Evolutionary conservation across 139 green algal species (phyloP), one percentile per base, ranked within the genome.

Genomic region (Chlorella sp.): DNA sequence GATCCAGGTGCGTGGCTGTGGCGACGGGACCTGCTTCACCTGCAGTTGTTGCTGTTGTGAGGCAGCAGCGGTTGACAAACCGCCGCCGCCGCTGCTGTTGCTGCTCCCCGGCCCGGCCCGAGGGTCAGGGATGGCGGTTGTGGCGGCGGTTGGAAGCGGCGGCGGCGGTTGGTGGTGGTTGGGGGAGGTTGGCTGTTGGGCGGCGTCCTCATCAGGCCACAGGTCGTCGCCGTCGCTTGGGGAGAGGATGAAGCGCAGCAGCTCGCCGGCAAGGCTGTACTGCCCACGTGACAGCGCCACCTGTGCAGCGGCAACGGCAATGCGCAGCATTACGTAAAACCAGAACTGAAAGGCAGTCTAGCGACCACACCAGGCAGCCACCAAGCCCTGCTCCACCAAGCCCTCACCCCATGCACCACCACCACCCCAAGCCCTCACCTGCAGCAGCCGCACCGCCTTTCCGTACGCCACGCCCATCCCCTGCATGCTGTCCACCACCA

Each of bases 241-340:
- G 5, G 86, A 86, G 27, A 92, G 71, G 26, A 95, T 64, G 68
- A 95, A 96, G 50, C 91, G 81, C 31, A 97, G 81, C 70, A 96
- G 82, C 73, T 97, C 92, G 1, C 85, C 82, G 0, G 62, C 72
- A 61, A 97, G 83, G n/a, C 77, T 73, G 69, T 92, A 94, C 77
- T 90, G 77, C 4, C 62, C 82, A 1, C 65, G 74, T 22, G 63
- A 42, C 67, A 97, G 69, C 0, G 88, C 77, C 5, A 80, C 27
- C 32, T 31, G 20, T 32, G 64, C 26, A 36, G n/a, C n/a, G n/a
- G n/a, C n/a, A n/a, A n/a, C n/a, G n/a, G n/a, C n/a, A n/a, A n/a
- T n/a, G n/a, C n/a, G n/a, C n/a, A n/a, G n/a, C n/a, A n/a, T n/a
- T n/a, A n/a, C n/a, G n/a, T n/a, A n/a, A n/a, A n/a, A n/a, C n/a